Evolutionary conservation across 23 red algal genomes (phyloP), one percentile per base, ranked within the genome.

Genomic region (Cyanidium caldarium): DNA sequence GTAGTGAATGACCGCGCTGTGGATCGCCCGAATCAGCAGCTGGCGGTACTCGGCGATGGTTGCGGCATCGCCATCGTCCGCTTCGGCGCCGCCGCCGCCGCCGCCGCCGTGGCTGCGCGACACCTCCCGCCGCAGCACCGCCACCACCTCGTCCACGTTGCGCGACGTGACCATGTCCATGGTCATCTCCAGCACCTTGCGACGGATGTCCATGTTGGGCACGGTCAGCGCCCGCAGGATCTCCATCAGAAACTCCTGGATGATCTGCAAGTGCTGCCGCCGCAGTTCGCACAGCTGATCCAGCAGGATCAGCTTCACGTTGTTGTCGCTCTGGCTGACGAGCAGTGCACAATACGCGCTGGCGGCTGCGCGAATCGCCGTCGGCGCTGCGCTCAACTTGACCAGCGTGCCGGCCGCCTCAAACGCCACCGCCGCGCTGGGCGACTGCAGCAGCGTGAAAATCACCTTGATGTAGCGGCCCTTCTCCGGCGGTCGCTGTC

Each of bases 401-500:
- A 87, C 82, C 20, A 98, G 80, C 0, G 80, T 85, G 39, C 84
- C 84, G 0, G 92, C 92, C 33, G 92, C 43, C 72, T 98, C 84
- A 37, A 87, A 98, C 0, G 82, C 92, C 3, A 98, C 92, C 2
- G 92, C 77, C 1, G 92, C 83, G 45, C 74, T 80, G 30, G 83
- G 69, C 33, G 77, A 79, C 44, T 88, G 79, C 0, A 98, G 76
- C 68, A 98, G 76, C 10, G 75, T 66, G 70, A 98, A 89, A 30
- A 98, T 98, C 16, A 98, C 72, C 75, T 89, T 79, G 41, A 98
- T 84, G 65, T 86, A 98, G 35, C 68, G 67, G 15, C 80, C 92
- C 68, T 88, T 98, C 73, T 98, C 74, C 44, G 77, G 45, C 34
- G 78, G 92, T n/a, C 78, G 79, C 14, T 77, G 36, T 13, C 81